Evolutionary conservation across 192 early-diverging fungal genomes (phyloP), one percentile per base, ranked within the genome.

Genomic region (Piromyces finnis): DNA sequence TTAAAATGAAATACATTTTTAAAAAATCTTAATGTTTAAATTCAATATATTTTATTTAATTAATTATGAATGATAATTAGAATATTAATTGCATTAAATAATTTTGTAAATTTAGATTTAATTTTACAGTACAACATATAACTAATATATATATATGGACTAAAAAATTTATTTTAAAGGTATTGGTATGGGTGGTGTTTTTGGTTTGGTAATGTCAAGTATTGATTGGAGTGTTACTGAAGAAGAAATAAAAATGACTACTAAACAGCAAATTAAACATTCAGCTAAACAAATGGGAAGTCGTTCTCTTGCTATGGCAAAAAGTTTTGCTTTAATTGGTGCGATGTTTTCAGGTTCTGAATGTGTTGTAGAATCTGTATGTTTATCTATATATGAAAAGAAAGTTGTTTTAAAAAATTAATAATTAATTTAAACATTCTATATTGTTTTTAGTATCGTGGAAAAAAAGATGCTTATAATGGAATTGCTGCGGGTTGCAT

Each of bases 391-490:
- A 12, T 7, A 81, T 81, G 11, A 29, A 77, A 28, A 9, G 32
- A 17, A 79, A 41, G 32, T 77, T 37, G 78, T 29, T 3, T 59
- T 35, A 29, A 78, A 68, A 30, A 41, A 1, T 77, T 30, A 82
- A 78, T 41, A 22, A 68, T 17, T 29, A 29, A 39, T 77, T 22
- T 77, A 78, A n/a, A n/a, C n/a, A n/a, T n/a, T n/a, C n/a, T n/a
- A n/a, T n/a, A n/a, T n/a, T n/a, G n/a, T n/a, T n/a, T n/a, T n/a
- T n/a, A n/a, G 89, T 98, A 96, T 83, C 92, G 97, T 29, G 97
- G 94, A 13, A 96, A 95, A 83, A 95, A 98, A 85, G 97, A 99
- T 82, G 86, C 96, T 28, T 95, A 94, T 85, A 99, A 98, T 83
- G 92, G 94, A 79, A 84, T 94, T 17, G 88, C 90, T 28, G 94